Conservation (phyloP, 2,329 filamentous ascomycete genomes). For the Botrytis tulipae region DNA sequence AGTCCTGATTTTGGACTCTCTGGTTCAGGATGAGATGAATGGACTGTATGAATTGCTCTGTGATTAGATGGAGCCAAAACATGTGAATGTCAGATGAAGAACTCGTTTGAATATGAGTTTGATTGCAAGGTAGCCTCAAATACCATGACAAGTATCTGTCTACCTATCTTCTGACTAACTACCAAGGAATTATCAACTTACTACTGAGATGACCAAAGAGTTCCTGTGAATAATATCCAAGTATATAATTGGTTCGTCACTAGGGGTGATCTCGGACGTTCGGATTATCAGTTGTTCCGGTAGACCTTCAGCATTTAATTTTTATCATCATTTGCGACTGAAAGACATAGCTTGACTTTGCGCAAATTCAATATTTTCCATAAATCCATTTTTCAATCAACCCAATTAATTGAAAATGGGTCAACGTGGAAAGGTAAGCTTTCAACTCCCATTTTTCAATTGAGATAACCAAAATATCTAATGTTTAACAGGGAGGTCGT, state of each 20-base stretch:
- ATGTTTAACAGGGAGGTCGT: constrained; percentile 24
- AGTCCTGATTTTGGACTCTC: background rate
- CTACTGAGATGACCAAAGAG: background rate
- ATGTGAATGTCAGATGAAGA: background rate
- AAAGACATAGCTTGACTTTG: background rate
- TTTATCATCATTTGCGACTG: constrained; percentile 16
- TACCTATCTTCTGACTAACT: background rate
- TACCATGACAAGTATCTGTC: background rate
- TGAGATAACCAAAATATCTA: constrained; percentile 8
- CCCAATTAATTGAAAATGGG: constrained; percentile 29
- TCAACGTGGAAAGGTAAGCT: constrained; percentile 37
- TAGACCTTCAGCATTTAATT: background rate
- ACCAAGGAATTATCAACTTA: background rate
- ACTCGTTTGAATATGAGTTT: background rate
- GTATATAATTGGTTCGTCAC: constrained; percentile 1
- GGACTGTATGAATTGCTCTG: background rate
- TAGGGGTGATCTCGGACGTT: background rate
- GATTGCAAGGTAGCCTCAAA: no score
- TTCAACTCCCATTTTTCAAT: background rate
- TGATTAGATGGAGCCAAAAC: background rate
- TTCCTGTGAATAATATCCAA: background rate
- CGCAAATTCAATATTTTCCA: constrained; percentile 4
- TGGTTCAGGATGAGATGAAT: background rate
- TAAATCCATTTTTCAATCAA: background rate
- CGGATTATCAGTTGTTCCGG: constrained; percentile 5